Base-by-base conservation (phyloP, 169 alveolate genomes). In the Plasmodium sp. region DNA sequence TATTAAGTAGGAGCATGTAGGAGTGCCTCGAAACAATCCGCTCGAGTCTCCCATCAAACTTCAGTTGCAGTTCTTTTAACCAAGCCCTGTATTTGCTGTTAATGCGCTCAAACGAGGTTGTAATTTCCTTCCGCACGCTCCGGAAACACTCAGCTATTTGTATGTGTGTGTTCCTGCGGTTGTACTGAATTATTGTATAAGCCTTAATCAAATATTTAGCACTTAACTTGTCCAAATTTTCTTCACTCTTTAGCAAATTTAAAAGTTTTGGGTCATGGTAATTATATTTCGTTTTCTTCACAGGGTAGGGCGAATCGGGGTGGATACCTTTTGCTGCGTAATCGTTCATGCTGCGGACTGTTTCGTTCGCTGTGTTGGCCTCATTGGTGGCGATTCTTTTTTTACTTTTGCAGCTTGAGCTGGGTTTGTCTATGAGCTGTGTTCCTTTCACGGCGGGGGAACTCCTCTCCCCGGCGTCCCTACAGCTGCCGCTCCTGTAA, bases 201-300 rank as follows among this genome's bases (percentile, higher is more conserved):
- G 94, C 94, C 18, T 81, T 58, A 22, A 90, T 90, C 51, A 90
- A 90, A 80, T 90, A 90, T 81, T 90, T 90, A n/a, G 90, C 94
- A 79, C 91, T 79, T 48, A 90, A 79, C 43, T 90, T 90, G 39
- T 90, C 94, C 43, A 90, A 80, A 16, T 90, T 90, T 41, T 90
- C 94, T 51, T 81, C 94, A 16, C 71, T 79, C 80, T 90, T 90
- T 80, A 90, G 72, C 73, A 81, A 14, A n/a, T 90, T 81, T 39
- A 80, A 48, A 80, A 90, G 73, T 33, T 41, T 58, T 41, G 94
- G 74, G 56, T 90, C 94, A 34, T 85, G 81, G 83, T 80, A 80
- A 90, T 81, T 41, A 80, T 90, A 51, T 90, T 90, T 90, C 45
- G 83, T 18, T 62, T 90, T 90, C 34, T 90, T 90, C 41, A 90